Evolutionary conservation across 345 rosid genomes (phyloP).

Genomic region (Heritiera littoralis): DNA sequence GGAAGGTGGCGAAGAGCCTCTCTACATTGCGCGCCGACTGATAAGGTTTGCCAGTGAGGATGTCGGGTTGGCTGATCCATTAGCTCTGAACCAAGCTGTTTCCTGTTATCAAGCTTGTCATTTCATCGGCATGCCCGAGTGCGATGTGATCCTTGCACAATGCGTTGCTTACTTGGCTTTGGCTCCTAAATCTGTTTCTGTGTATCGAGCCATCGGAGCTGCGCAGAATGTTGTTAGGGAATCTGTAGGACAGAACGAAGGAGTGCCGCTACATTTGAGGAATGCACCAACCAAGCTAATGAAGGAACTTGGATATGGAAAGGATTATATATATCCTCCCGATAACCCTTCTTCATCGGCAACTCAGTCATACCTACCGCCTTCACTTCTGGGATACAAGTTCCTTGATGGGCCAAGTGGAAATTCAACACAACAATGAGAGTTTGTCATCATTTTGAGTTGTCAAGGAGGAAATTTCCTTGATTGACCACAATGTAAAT

Average conservation of each 20-base stretch:
- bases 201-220: constrained; percentile 63
- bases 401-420: constrained; percentile 70
- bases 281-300: constrained; percentile 83
- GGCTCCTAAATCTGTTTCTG: constrained; percentile 75
- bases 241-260: constrained; percentile 77
- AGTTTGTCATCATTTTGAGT: neutral
- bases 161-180: constrained; percentile 78
- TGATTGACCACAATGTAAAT: neutral
- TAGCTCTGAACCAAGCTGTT: constrained; percentile 79
- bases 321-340: constrained; percentile 77
- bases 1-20: constrained; percentile 86
- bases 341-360: constrained; percentile 49
- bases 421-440: constrained; percentile 22
- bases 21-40: constrained; percentile 78
- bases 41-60: constrained; percentile 87
- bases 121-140: constrained; percentile 87
- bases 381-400: constrained; percentile 63
- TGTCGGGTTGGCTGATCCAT: constrained; percentile 77
- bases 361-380: constrained; percentile 58
- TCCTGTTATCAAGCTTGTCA: constrained; percentile 90
- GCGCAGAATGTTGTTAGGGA: constrained; percentile 71
- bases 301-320: constrained; percentile 80
- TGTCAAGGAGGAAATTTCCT: neutral
- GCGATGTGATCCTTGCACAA: constrained; percentile 75
- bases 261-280: constrained; percentile 82